These are phyloP conservation scores for Heritiera littoralis DNA, from an alignment of 345 rosid genomes.

Conservation along the genomic window DNA sequence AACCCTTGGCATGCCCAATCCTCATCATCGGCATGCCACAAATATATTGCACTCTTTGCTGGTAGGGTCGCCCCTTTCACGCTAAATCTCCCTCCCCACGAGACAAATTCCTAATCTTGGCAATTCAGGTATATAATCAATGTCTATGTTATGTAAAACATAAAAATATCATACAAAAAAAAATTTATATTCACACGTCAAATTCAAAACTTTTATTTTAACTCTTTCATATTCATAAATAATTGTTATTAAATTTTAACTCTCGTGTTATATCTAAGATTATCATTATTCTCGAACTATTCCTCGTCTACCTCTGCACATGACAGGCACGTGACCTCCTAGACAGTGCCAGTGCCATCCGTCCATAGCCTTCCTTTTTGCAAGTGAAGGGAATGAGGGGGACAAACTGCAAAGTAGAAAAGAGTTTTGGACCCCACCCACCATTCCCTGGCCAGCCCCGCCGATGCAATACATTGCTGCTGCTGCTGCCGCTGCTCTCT, in stretches of 20 bases:
- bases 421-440: neutral
- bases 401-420: conserved; percentile 5
- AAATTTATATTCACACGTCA: too few species aligned
- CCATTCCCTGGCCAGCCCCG: conserved; percentile 11
- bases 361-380: neutral
- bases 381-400: conserved; percentile 31
- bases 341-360: neutral
- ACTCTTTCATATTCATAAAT: too few species aligned
- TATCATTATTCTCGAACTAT: too few species aligned
- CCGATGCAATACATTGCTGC: neutral
- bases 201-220: too few species aligned
- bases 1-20: neutral
- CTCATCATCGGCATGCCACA: neutral
- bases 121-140: too few species aligned
- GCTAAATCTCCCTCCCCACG: neutral
- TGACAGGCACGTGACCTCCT: conserved; percentile 28
- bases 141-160: too few species aligned
- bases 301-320: neutral
- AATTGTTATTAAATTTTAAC: too few species aligned
- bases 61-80: conserved; percentile 35
- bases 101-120: too few species aligned
- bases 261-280: too few species aligned
- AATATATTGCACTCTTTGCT: neutral
- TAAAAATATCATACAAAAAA: too few species aligned
- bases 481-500: neutral